These are phyloP conservation scores for Thielaviopsis cerberus DNA, from an alignment of 2,329 filamentous ascomycete species.

Conservation along the genomic window DNA sequence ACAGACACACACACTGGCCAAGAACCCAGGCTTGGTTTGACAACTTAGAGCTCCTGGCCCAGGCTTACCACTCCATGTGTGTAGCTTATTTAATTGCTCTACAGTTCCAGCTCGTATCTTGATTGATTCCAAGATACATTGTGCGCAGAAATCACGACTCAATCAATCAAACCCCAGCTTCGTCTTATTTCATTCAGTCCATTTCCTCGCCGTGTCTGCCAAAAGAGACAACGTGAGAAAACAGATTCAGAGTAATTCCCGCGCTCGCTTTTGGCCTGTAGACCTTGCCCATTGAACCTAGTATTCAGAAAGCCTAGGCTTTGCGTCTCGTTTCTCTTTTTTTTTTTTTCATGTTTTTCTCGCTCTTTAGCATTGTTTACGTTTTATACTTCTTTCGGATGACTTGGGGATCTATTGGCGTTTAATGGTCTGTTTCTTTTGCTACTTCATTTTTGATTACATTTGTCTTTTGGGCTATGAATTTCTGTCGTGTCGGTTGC, in stretches of 20 bases:
- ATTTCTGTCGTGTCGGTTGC: neutral
- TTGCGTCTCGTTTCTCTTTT: neutral
- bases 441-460: neutral
- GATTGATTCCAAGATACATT: neutral
- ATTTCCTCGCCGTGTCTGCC: neutral
- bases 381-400: conserved; percentile 3
- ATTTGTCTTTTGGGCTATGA: neutral
- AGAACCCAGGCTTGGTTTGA: no score
- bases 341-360: neutral
- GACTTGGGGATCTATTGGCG: neutral
- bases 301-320: neutral
- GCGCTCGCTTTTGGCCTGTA: neutral
- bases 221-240: neutral
- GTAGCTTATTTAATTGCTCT: no score
- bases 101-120: neutral
- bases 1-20: no score
- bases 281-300: neutral
- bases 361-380: conserved; percentile 1
- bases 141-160: no score
- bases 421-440: neutral
- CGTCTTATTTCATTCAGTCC: neutral
- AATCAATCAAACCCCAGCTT: neutral
- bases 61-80: no score
- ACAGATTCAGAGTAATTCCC: neutral
- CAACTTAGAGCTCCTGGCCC: no score